These are phyloP conservation scores for Fusarium metavorans DNA, from an alignment of 2,329 filamentous ascomycete species.

Conservation along the genomic window DNA sequence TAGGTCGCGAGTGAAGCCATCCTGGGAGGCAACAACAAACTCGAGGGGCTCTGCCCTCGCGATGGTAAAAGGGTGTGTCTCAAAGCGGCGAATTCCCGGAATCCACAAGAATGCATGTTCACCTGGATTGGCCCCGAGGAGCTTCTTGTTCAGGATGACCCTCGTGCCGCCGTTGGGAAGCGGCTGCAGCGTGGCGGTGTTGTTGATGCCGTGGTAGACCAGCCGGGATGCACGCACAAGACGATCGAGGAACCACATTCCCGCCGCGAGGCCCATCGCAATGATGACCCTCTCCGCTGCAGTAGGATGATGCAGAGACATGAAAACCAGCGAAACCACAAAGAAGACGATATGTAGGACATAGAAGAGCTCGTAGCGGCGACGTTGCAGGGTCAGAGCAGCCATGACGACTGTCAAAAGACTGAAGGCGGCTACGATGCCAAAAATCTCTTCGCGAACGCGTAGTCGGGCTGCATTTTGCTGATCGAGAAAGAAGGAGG, in stretches of 20 bases:
- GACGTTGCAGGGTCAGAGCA: not conserved
- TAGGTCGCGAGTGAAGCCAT: not conserved
- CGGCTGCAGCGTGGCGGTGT: conserved; percentile 61
- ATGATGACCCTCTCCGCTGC: not conserved
- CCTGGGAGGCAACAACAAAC: not conserved
- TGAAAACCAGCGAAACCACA: not conserved
- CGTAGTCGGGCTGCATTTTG: not conserved
- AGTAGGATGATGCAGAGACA: not conserved
- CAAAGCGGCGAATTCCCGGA: not conserved
- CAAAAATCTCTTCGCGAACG: not conserved
- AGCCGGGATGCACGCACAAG: conserved; percentile 59
- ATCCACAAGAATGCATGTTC: not conserved
- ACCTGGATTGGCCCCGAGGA: not conserved
- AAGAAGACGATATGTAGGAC: not conserved
- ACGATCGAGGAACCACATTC: conserved; percentile 34
- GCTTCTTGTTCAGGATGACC: conserved; percentile 56
- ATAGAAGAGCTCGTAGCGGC: not conserved
- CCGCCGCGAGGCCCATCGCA: not conserved
- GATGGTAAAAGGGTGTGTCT: not conserved
- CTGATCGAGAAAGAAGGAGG: not conserved
- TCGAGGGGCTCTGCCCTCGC: not conserved
- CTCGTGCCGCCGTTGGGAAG: conserved; percentile 65
- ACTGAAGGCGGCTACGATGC: not conserved
- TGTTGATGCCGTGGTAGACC: conserved; percentile 59
- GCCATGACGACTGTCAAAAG: not conserved